Conservation (phyloP, 2,329 filamentous ascomycete genomes). For the Fusarium graminum region DNA sequence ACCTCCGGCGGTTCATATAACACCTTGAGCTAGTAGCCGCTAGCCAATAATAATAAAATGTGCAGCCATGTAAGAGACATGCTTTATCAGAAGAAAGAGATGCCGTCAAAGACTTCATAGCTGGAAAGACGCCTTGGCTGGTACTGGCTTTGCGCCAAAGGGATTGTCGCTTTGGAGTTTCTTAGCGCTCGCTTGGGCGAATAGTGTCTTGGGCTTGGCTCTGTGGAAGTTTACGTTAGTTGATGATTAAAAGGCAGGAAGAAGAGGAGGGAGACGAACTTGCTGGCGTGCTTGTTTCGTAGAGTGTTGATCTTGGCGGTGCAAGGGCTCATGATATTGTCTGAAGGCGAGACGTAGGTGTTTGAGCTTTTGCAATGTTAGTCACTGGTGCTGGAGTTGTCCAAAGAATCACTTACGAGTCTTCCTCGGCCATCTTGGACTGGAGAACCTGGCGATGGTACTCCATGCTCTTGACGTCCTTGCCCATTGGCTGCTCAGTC, state of each 20-base stretch:
- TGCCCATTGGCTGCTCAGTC: constrained; percentile 52
- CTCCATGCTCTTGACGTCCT: constrained; percentile 76
- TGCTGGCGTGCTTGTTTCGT: constrained; percentile 83
- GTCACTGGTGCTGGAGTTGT: not conserved
- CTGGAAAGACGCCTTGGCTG: constrained; percentile 45
- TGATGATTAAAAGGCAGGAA: not conserved
- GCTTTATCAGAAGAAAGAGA: constrained; percentile 28
- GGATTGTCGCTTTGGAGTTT: constrained; percentile 66
- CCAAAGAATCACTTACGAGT: constrained; percentile 64
- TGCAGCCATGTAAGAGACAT: constrained; percentile 22
- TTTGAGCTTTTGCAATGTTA: constrained; percentile 54
- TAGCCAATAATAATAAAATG: constrained; percentile 33
- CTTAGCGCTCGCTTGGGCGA: constrained; percentile 74
- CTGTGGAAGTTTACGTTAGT: constrained; percentile 55
- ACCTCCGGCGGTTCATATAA: constrained; percentile 39
- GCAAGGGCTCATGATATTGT: constrained; percentile 89
- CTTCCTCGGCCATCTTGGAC: constrained; percentile 74
- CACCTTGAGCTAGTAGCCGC: constrained; percentile 11
- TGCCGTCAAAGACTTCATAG: constrained; percentile 24
- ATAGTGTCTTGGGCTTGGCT: constrained; percentile 76
- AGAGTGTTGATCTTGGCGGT: constrained; percentile 84
- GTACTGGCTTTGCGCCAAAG: constrained; percentile 54
- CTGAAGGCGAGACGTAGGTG: constrained; percentile 84
- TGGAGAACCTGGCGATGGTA: constrained; percentile 82
- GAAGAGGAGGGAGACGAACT: constrained; percentile 65